These are phyloP conservation scores for Stereocaulon alpinum DNA, from an alignment of 495 filamentous ascomycete genomes.

Conservation along the genomic window DNA sequence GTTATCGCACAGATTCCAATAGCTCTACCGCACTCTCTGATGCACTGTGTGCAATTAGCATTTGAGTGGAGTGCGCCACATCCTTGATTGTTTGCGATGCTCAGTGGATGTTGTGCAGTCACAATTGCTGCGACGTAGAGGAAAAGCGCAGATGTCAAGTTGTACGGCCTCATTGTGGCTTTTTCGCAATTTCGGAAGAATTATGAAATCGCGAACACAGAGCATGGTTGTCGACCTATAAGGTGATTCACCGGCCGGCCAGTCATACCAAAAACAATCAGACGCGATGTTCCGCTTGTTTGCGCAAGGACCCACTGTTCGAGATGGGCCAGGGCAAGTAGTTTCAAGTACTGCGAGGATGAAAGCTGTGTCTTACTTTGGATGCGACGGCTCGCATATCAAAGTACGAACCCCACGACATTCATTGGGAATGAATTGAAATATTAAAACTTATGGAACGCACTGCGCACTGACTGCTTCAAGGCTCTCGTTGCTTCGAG, in stretches of 20 bases:
- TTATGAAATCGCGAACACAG: too few species aligned
- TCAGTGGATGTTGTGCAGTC: neutral
- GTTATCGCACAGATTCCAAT: neutral
- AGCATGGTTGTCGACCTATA: too few species aligned
- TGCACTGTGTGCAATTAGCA: constrained; percentile 2
- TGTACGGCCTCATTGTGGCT: neutral
- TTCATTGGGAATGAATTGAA: too few species aligned
- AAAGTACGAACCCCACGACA: neutral
- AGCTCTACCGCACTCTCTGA: neutral
- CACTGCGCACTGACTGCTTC: too few species aligned
- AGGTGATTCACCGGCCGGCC: too few species aligned
- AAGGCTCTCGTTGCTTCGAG: too few species aligned
- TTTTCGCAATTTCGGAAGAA: neutral
- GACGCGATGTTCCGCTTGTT: neutral
- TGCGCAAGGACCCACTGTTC: neutral
- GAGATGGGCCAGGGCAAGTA: neutral
- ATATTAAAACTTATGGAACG: too few species aligned
- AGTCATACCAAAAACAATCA: neutral
- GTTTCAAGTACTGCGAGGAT: neutral
- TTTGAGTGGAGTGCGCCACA: neutral
- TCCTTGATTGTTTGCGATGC: neutral
- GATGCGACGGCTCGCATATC: neutral
- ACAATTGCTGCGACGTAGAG: neutral
- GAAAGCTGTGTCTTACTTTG: neutral
- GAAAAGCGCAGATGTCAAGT: neutral